These are phyloP conservation scores for Syzygium syzygioides DNA, from an alignment of 441 rosid genomes.

Conservation along the genomic window DNA sequence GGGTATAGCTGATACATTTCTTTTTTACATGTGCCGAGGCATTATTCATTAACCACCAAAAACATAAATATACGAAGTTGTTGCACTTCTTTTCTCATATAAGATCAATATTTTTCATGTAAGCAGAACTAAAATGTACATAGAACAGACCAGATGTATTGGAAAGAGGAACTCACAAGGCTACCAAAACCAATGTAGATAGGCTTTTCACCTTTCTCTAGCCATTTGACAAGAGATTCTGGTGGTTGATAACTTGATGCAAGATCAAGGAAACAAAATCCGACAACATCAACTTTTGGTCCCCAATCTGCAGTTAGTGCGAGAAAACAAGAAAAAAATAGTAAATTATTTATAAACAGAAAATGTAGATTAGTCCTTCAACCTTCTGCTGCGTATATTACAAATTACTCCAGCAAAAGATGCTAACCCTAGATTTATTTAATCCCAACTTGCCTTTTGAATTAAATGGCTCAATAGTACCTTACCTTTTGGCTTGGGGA, in stretches of 20 bases:
- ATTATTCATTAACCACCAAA: background rate
- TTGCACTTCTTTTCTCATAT: background rate
- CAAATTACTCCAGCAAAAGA: background rate
- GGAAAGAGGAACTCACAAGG: conserved; percentile 35
- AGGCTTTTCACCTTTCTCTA: conserved; percentile 34
- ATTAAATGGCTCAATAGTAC: background rate
- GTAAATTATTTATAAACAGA: background rate
- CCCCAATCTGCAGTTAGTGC: conserved; percentile 42
- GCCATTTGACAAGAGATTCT: conserved; percentile 35
- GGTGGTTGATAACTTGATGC: conserved; percentile 48
- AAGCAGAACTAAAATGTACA: background rate
- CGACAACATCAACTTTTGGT: conserved; percentile 42
- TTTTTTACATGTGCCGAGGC: background rate
- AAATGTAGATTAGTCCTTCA: background rate
- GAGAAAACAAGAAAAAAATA: background rate
- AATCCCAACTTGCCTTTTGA: background rate
- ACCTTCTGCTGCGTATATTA: background rate
- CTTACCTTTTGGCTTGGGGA: conserved; percentile 42
- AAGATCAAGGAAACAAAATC: conserved; percentile 52
- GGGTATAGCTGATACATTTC: background rate
- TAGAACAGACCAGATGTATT: background rate
- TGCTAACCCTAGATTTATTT: background rate
- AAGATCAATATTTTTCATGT: background rate
- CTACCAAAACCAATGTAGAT: conserved; percentile 57
- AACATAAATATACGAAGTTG: background rate